Evolutionary conservation across 371 early-diverging fungal species (phyloP), one percentile per base, ranked within the genome.

Genomic region (Apophysomyces elegans): DNA sequence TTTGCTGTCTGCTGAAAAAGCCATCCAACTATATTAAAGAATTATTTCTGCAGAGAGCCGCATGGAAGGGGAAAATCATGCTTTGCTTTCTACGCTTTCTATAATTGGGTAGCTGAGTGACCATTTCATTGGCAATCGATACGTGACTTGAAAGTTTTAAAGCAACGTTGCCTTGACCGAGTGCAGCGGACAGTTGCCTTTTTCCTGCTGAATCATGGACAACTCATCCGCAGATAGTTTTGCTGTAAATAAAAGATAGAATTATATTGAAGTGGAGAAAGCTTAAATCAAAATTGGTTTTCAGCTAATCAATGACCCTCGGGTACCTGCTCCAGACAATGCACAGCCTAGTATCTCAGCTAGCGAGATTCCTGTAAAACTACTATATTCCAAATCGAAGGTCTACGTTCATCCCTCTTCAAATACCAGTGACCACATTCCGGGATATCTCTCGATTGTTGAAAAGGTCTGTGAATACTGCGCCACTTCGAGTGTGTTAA

Each of bases 311-410:
- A 50, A 50, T 50, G 54, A 50, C 21, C 54, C 54, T 6, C 54
- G 54, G 9, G 54, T 50, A 32, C 54, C 54, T 50, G 54, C 16
- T 50, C 4, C 54, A 18, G 21, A 9, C 21, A 21, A 50, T 50
- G 54, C 21, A 21, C 54, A n/a, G 6, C 54, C 7, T 50, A 5
- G 21, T 18, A 21, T 26, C n/a, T 50, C 54, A 7, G 11, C 54
- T 7, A 50, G 21, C 54, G 65, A 67, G 32, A 68, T 63, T 36
- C 50, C 72, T 47, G 77, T 78, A 6, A 76, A 78, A 13, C 47
- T 83, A 8, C 43, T 83, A 12, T 80, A 75, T 58, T 83, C 80
- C 1, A 83, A 83, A 63, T 78, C 80, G 8, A 83, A 83, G 64
- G 83, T 83, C 13, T 83, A 77, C 61, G 72, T 83, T 32, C 80